Evolutionary conservation across 1,284 basidiomycete genomes (phyloP), one percentile per base, ranked within the genome.

Genomic region (Xerocomus nothofagi): DNA sequence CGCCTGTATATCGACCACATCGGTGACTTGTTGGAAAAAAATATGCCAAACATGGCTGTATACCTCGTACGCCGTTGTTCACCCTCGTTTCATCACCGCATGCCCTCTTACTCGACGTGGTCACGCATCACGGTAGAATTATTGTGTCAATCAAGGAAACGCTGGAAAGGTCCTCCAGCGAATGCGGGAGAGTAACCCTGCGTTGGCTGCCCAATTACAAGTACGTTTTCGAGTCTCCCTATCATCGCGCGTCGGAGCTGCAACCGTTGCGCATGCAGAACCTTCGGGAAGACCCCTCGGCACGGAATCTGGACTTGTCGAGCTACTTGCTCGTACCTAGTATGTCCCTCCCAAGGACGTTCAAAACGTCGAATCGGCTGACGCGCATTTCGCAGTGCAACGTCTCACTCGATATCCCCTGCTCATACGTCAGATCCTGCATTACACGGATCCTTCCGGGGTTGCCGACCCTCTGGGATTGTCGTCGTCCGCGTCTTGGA

Each of bases 361-460:
- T 44, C 27, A 40, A 20, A 14, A 52, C 18, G 38, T 14, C 32
- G 26, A n/a, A n/a, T 48, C 26, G 30, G 27, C 39, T 42, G 38
- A 44, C 26, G 14, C 36, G 4, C 36, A 11, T 29, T 38, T 31
- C 20, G 37, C 50, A 93, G 91, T 98, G 94, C 95, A 98, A 82
- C 84, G 94, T 12, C 84, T 97, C 46, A 96, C 94, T 1, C 78
- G 92, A 51, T 98, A 97, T 65, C 94, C 94, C 0, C 75, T 98
- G 0, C 75, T 98, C 27, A 84, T 97, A 55, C 83, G 84, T 48
- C 91, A 93, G 71, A 91, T 98, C 54, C 69, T 92, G 14, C 78
- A 86, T 30, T 91, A 94, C 63, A 93, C 92, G 1, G 81, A 86
- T 30, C 49, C 43, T 12, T 18, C 47, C 3, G 24, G 32, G 4